Conservation (phyloP, 78 protist genomes). For the Dictyostelium capitatum region DNA sequence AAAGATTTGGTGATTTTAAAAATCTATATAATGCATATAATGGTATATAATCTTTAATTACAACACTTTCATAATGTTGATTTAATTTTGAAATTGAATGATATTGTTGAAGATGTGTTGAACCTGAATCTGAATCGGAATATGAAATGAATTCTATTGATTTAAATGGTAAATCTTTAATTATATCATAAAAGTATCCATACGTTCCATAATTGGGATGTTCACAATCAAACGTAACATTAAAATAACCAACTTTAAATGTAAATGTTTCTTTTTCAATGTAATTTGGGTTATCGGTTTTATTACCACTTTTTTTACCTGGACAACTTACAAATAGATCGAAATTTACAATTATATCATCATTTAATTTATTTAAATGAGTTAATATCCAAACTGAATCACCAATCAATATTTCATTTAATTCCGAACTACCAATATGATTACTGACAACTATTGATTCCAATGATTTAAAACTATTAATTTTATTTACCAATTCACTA, state of each 20-base stretch:
- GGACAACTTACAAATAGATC: not conserved
- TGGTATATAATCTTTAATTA: not conserved
- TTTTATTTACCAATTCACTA: not conserved
- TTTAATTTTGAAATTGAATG: conserved; percentile 34
- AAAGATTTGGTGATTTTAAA: not conserved
- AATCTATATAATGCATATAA: conserved; percentile 10
- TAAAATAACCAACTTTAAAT: not conserved
- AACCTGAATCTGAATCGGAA: not conserved
- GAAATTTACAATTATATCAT: not conserved
- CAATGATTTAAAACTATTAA: not conserved
- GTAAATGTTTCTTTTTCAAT: not conserved
- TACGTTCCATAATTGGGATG: not conserved
- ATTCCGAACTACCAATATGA: not conserved
- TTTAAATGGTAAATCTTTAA: not conserved
- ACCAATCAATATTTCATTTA: not conserved
- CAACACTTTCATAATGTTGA: not conserved
- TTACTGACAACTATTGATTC: not conserved
- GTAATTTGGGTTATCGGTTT: not conserved
- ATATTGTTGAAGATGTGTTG: not conserved
- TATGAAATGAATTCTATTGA: not conserved
- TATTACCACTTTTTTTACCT: too few species aligned
- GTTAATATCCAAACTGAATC: not conserved
- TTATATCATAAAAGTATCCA: not conserved
- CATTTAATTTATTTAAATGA: not conserved
- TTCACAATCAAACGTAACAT: not conserved